These are phyloP conservation scores for Porogramme epimiltina DNA, from an alignment of 1,284 basidiomycete genomes.

Conservation along the genomic window DNA sequence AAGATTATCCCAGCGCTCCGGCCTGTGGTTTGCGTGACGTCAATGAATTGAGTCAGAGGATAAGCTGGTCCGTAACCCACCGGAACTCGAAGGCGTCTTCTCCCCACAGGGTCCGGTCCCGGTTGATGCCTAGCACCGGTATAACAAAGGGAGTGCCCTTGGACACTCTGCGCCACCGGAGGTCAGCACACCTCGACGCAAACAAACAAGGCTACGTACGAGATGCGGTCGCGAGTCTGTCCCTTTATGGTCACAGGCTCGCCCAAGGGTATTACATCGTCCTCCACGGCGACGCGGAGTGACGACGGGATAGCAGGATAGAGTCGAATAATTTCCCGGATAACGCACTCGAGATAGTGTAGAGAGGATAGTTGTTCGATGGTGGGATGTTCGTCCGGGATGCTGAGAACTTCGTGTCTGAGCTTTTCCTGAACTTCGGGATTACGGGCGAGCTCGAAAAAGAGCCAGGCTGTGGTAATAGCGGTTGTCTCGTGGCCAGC, in stretches of 20 bases:
- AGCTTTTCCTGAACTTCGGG: slow-evolving; percentile 65
- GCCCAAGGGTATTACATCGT: slow-evolving; percentile 45
- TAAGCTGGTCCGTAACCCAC: slow-evolving; percentile 26
- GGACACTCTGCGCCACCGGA: slow-evolving; percentile 22
- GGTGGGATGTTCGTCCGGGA: slow-evolving; percentile 37
- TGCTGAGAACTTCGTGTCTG: slow-evolving; percentile 60
- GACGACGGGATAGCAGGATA: slow-evolving; percentile 62
- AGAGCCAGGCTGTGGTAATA: slow-evolving; percentile 52
- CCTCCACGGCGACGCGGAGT: slow-evolving; percentile 50
- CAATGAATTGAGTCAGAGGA: background rate
- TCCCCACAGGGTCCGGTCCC: slow-evolving; percentile 53
- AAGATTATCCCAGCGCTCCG: slow-evolving; percentile 57
- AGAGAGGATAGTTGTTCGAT: slow-evolving; percentile 63
- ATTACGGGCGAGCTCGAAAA: slow-evolving; percentile 62
- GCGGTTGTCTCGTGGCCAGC: slow-evolving; percentile 77
- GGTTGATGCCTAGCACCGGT: slow-evolving; percentile 51
- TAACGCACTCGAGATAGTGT: slow-evolving; percentile 64
- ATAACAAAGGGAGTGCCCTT: slow-evolving; percentile 51
- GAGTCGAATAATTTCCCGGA: slow-evolving; percentile 71
- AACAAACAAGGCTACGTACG: slow-evolving; percentile 11
- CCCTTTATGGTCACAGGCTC: slow-evolving; percentile 35
- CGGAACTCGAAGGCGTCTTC: slow-evolving; percentile 54
- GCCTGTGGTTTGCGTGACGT: slow-evolving; percentile 33
- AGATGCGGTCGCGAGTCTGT: slow-evolving; percentile 27
- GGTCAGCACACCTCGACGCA: too few relatives aligned